These are phyloP conservation scores for Oxytropis ochrocephala DNA, from an alignment of 306 rosid species.

Conservation along the genomic window DNA sequence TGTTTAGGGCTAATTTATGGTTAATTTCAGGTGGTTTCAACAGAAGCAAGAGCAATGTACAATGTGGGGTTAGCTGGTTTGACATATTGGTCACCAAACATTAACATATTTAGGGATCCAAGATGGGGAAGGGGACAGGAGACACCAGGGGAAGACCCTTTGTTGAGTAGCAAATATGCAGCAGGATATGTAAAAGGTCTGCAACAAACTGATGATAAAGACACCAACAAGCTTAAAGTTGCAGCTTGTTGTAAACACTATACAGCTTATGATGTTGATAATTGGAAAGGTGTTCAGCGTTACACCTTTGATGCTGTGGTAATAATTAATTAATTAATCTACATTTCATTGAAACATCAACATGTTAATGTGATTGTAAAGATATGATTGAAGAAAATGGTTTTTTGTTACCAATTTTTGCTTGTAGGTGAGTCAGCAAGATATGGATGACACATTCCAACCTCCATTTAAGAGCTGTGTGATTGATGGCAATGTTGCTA, in stretches of 20 bases:
- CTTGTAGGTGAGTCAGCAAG: conserved; percentile 69
- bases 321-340: conserved; percentile 9
- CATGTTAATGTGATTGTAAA: not conserved
- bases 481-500: conserved; percentile 92
- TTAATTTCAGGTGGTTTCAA: conserved; percentile 71
- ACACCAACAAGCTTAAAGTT: conserved; percentile 76
- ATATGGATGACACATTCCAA: conserved; percentile 89
- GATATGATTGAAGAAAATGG: not conserved
- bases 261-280: conserved; percentile 91
- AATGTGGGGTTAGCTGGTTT: conserved; percentile 95
- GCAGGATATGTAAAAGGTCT: conserved; percentile 72
- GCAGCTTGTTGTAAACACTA: conserved; percentile 99
- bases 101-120: conserved; percentile 94
- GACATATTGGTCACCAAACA: conserved; percentile 94
- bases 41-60: conserved; percentile 99
- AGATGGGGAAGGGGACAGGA: conserved; percentile 99
- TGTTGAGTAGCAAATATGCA: conserved; percentile 77
- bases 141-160: conserved; percentile 96
- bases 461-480: conserved; percentile 99
- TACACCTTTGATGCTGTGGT: conserved; percentile 85
- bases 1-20: conserved; percentile 9
- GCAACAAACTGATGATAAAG: conserved; percentile 63
- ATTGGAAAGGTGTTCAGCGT: conserved; percentile 88
- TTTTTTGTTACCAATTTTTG: not conserved
- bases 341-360: not conserved